phyloP scores from a whole-genome alignment of 345 rosid genomes.

The Ceriops tagal region DNA sequence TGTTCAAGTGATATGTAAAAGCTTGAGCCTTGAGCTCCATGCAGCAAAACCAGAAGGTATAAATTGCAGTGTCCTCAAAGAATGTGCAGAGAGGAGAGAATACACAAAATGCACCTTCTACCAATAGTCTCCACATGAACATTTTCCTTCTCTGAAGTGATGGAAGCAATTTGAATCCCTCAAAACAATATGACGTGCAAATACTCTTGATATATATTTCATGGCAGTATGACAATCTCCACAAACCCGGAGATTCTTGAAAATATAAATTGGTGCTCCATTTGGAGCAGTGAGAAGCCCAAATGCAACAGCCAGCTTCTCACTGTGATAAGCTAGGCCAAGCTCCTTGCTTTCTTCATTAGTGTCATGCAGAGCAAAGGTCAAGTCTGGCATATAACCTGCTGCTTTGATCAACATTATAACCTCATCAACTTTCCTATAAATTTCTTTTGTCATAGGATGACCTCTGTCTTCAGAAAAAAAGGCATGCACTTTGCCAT shows the following conservation, averaged over 20 bases:
- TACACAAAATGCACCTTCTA: slow-evolving; percentile 15
- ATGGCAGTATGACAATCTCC: slow-evolving; percentile 90
- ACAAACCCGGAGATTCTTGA: slow-evolving; percentile 88
- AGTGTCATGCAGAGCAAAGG: slow-evolving; percentile 68
- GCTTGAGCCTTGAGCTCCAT: no score
- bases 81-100: background rate
- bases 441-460: slow-evolving; percentile 55
- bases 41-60: no score
- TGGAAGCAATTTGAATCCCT: slow-evolving; percentile 93
- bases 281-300: slow-evolving; percentile 55
- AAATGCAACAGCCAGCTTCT: slow-evolving; percentile 82
- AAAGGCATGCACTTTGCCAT: slow-evolving; percentile 59
- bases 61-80: background rate
- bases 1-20: no score
- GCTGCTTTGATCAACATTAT: slow-evolving; percentile 61
- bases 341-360: slow-evolving; percentile 72
- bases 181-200: slow-evolving; percentile 56
- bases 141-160: slow-evolving; percentile 73
- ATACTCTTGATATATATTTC: slow-evolving; percentile 65
- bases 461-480: slow-evolving; percentile 76
- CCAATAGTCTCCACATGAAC: slow-evolving; percentile 97
- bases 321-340: slow-evolving; percentile 85
- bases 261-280: slow-evolving; percentile 67
- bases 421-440: slow-evolving; percentile 66
- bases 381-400: slow-evolving; percentile 72